Conservation (phyloP, 208 protist genomes). For the Kentomonas sorsogonicus region DNA sequence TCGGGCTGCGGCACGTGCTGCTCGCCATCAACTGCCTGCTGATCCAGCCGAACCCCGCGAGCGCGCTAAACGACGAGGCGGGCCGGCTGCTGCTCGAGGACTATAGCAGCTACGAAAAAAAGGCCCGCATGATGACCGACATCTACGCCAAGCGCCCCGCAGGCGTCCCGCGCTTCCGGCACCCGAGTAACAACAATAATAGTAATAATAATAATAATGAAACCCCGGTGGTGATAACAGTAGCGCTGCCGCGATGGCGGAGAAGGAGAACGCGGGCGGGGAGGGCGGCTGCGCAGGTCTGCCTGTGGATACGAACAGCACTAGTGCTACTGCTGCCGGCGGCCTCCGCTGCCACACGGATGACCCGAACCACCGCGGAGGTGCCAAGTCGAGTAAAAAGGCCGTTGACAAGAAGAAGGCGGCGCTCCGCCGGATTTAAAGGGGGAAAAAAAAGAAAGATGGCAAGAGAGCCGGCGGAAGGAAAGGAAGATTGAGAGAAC, state of each 20-base stretch:
- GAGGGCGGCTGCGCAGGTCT: neutral
- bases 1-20: conserved; percentile 95
- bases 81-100: conserved; percentile 96
- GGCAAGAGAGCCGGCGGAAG: neutral
- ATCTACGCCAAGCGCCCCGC: conserved; percentile 58
- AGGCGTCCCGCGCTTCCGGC: conserved; percentile 22
- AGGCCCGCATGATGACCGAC: conserved; percentile 75
- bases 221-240: neutral
- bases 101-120: conserved; percentile 81
- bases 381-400: conserved; percentile 27
- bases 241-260: neutral
- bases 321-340: neutral
- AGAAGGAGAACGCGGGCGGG: neutral
- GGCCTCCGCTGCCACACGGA: neutral
- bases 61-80: conserved; percentile 98
- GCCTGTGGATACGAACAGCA: neutral
- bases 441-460: neutral
- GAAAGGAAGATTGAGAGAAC: too few relatives aligned
- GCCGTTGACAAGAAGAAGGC: conserved; percentile 54
- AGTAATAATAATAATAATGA: conserved; percentile 8
- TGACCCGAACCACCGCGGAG: neutral
- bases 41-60: conserved; percentile 98
- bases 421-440: conserved; percentile 49
- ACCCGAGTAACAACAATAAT: conserved; percentile 1
- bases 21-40: conserved; percentile 95